A percentile compares a stretch with the other conserved stretches of the same genome.
phyloP scores from a whole-genome alignment of 495 filamentous ascomycete genomes.

The Staphylotrichum longicolle region DNA sequence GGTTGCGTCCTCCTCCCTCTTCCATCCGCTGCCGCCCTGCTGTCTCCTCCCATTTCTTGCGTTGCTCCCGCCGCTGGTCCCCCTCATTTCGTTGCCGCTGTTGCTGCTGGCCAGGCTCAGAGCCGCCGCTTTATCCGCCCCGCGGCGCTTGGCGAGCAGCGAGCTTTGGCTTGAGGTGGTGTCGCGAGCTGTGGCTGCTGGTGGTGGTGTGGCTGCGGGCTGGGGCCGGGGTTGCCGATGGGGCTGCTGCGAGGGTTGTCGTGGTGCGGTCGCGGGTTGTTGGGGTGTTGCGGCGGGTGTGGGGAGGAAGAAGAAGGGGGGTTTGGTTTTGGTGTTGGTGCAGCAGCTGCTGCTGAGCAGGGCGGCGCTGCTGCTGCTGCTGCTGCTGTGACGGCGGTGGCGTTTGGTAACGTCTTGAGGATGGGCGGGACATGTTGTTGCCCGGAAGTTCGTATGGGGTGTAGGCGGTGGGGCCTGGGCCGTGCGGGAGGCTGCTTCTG shows the following conservation, averaged over 20 bases:
- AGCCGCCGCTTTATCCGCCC: conserved; percentile 45
- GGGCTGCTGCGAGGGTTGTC: not conserved
- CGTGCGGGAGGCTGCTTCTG: not conserved
- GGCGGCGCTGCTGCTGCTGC: conserved; percentile 5
- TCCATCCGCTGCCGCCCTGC: not conserved
- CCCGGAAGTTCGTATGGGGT: conserved; percentile 13
- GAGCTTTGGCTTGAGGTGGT: conserved; percentile 26
- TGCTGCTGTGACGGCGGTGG: conserved; percentile 16
- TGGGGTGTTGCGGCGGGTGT: too few relatives aligned
- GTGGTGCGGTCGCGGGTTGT: too few relatives aligned
- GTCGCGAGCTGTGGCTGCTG: not conserved
- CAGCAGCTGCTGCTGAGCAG: too few relatives aligned
- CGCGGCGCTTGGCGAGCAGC: conserved; percentile 49
- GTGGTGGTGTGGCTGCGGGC: conserved; percentile 11
- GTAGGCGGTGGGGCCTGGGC: not conserved
- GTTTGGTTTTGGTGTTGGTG: conserved; percentile 7
- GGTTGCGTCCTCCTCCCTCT: not conserved
- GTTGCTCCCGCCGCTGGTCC: conserved; percentile 20
- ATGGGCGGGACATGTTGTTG: not conserved
- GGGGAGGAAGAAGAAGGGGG: too few relatives aligned
- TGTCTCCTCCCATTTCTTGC: conserved; percentile 18
- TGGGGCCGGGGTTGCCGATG: not conserved
- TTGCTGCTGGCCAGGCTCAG: conserved; percentile 26
- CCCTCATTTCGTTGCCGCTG: not conserved
- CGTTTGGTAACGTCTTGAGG: conserved; percentile 6